Conservation (phyloP, 305 asterid genomes). For the Salvia sclarea region DNA sequence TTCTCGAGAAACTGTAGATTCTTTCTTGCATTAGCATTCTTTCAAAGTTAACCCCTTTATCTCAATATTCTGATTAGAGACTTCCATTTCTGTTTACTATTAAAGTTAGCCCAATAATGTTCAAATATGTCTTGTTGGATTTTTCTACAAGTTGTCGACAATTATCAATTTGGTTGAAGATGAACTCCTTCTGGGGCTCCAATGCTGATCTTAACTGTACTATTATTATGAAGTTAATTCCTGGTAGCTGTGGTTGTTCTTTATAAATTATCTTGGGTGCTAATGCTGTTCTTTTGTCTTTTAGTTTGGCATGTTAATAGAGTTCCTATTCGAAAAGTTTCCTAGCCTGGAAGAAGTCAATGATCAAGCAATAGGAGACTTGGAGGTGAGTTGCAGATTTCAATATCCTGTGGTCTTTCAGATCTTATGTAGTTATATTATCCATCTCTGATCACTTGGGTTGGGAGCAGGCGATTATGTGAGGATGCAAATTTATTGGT, state of each 20-base stretch:
- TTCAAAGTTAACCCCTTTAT: background rate
- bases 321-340: constrained; percentile 68
- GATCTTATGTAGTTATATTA: constrained; percentile 22
- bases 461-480: constrained; percentile 15
- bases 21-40: constrained; percentile 1
- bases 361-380: constrained; percentile 84
- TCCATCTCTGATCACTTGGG: constrained; percentile 2
- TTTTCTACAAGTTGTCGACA: constrained; percentile 2
- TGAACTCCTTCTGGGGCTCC: constrained; percentile 14
- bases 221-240: background rate
- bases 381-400: constrained; percentile 63
- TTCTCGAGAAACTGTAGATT: background rate
- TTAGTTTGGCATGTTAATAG: constrained; percentile 96
- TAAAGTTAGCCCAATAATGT: background rate
- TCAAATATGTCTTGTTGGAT: background rate
- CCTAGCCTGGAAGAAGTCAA: constrained; percentile 63
- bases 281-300: constrained; percentile 36
- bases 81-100: background rate
- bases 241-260: background rate
- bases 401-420: constrained; percentile 5
- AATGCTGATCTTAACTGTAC: background rate
- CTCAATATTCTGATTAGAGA: background rate
- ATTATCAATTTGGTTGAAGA: constrained; percentile 19
- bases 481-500: background rate
- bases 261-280: background rate